Base-by-base conservation (phyloP, 495 filamentous ascomycete species). In the Paragyromitra xinjiangensis region DNA sequence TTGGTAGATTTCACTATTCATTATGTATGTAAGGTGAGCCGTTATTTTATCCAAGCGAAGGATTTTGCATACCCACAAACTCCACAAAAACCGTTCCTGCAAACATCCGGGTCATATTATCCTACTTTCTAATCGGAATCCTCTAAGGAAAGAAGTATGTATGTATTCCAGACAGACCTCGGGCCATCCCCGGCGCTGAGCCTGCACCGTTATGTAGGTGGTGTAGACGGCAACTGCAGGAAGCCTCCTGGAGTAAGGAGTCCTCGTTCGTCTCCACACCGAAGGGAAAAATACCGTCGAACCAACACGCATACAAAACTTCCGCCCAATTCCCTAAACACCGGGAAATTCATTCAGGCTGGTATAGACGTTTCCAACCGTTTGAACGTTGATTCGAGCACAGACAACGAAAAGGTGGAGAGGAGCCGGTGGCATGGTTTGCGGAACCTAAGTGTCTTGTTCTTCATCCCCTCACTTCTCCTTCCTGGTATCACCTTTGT, bases 11-110 rank as follows among this genome's bases (percentile, higher is more conserved):
- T 45, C 39, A 51, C 62, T 44, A 42, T 53, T 44, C 22, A 55
- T 44, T 51, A 45, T 66, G 39, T 37, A 22, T 51, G 56, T 63
- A 62, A 62, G 42, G 69, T 14, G 40, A 56, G 26, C 50, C 67
- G 40, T 62, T 77, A 65, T 66, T 77, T 77, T 77, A 77, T 44
- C 74, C 74, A 77, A 77, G 69, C 74, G 69, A 77, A 77, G 61
- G 70, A 39, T 64, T 40, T 40, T 64, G 44, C 73, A 71, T 53
- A 75, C 40, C 39, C 53, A 26, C 59, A 63, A 51, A 6, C 24
- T 71, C 59, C 59, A 64, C 70, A 67, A 37, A 65, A 58, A 66
- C 39, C 14, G 39, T 34, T 66, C 50, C 62, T 73, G 62, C 22
- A 66, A 73, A 67, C 51, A 37, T 48, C 71, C 51, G 62, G 40